Conservation (phyloP, 805 yeast species). For the Blastobotrys mokoenaii region DNA sequence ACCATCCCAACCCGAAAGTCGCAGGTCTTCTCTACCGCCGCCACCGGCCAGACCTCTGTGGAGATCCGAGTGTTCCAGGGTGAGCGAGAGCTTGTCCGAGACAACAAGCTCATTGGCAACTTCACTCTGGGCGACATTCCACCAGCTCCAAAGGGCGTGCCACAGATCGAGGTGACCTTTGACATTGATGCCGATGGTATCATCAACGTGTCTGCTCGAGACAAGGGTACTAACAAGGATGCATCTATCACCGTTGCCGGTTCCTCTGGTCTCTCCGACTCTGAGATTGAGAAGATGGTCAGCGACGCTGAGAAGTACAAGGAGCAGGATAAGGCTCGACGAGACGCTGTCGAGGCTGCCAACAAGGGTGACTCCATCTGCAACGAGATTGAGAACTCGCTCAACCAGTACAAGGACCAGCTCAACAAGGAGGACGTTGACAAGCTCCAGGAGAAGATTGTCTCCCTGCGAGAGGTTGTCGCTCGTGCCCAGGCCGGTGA, state of each 20-base stretch:
- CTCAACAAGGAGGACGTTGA: constrained; percentile 50
- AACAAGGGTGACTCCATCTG: constrained; percentile 77
- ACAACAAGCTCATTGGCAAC: constrained; percentile 95
- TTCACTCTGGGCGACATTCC: constrained; percentile 92
- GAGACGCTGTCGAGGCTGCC: constrained; percentile 75
- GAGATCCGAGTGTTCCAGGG: constrained; percentile 99
- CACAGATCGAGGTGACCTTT: constrained; percentile 88
- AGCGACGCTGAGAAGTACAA: constrained; percentile 84
- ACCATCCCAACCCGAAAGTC: constrained; percentile 96
- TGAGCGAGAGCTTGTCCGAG: constrained; percentile 97
- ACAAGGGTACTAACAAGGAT: constrained; percentile 87
- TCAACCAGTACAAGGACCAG: constrained; percentile 67
- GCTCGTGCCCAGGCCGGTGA: constrained; percentile 63
- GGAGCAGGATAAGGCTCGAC: constrained; percentile 79
- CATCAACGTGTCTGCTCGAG: constrained; percentile 90
- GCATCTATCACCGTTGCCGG: constrained; percentile 96
- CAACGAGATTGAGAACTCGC: constrained; percentile 82
- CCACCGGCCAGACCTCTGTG: constrained; percentile 93
- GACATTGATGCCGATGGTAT: constrained; percentile 97
- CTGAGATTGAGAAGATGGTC: constrained; percentile 87
- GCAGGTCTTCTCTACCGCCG: constrained; percentile 92
- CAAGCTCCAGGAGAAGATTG: constrained; percentile 45
- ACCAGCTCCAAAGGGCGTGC: constrained; percentile 92
- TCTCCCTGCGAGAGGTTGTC: constrained; percentile 64
- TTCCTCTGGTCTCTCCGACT: constrained; percentile 82